phyloP scores from a whole-genome alignment of 768 basidiomycete genomes.

The Pleurotus tuber-regium region DNA sequence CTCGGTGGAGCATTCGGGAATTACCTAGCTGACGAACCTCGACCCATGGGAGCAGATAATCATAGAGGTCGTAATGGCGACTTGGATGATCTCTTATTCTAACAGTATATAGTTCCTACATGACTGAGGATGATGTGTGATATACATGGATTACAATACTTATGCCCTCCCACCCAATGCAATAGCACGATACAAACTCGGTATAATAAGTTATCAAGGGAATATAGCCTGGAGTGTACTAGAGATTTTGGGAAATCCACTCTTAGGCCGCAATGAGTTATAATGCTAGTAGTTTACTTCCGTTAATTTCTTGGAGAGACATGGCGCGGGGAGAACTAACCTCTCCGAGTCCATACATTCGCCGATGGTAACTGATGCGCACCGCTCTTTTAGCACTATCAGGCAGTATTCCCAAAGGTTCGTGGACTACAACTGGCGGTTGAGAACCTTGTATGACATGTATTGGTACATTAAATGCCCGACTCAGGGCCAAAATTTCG shows the following conservation, averaged over 20 bases:
- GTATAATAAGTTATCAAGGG: no score
- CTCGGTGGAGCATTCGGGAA: slow-evolving; percentile 74
- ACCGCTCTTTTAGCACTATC: slow-evolving; percentile 34
- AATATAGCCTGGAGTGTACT: slow-evolving; percentile 13
- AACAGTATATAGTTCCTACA: slow-evolving; percentile 15
- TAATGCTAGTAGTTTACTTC: slow-evolving; percentile 60
- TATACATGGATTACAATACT: slow-evolving; percentile 11
- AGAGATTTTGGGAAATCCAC: slow-evolving; percentile 15
- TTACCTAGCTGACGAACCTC: slow-evolving; percentile 71
- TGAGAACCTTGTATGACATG: slow-evolving; percentile 85
- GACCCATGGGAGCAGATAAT: slow-evolving; percentile 48
- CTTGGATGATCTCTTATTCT: slow-evolving; percentile 71
- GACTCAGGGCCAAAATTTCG: slow-evolving; percentile 88
- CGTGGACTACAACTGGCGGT: slow-evolving; percentile 83
- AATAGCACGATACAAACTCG: no score
- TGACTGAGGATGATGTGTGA: slow-evolving; percentile 1
- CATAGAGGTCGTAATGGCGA: slow-evolving; percentile 41
- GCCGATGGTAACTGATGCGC: slow-evolving; percentile 87
- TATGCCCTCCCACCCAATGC: no score
- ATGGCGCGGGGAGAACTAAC: slow-evolving; percentile 40
- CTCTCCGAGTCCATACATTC: slow-evolving; percentile 96
- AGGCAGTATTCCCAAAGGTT: slow-evolving; percentile 39
- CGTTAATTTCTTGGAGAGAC: slow-evolving; percentile 6
- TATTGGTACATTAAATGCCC: slow-evolving; percentile 80
- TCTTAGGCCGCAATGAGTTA: slow-evolving; percentile 74